phyloP scores from a whole-genome alignment of 768 basidiomycete species.

The Suillus fuscotomentosus region DNA sequence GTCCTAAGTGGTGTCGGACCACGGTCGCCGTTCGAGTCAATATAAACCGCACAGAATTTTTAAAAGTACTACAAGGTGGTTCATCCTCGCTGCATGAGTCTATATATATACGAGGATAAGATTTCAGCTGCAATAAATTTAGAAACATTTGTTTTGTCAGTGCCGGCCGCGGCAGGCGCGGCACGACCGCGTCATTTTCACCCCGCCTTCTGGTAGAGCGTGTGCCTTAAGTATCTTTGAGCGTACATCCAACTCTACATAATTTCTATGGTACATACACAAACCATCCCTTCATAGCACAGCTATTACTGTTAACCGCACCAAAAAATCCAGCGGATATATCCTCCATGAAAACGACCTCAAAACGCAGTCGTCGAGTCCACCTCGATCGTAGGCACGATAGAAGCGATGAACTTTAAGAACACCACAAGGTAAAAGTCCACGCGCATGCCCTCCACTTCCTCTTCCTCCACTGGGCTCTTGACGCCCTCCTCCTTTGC shows the following conservation, averaged over 20 bases:
- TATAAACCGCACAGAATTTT: background rate
- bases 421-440: slow-evolving; percentile 98
- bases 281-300: slow-evolving; percentile 1
- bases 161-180: background rate
- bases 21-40: background rate
- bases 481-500: slow-evolving; percentile 48
- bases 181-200: background rate
- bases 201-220: background rate
- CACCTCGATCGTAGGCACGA: slow-evolving; percentile 98
- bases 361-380: slow-evolving; percentile 83
- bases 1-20: too few species aligned
- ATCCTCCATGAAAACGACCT: slow-evolving; percentile 8
- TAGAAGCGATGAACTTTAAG: slow-evolving; percentile 98
- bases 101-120: background rate
- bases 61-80: background rate
- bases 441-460: slow-evolving; percentile 88
- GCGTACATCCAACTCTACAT: slow-evolving; percentile 1
- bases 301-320: background rate
- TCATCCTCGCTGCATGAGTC: background rate
- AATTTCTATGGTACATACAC: slow-evolving; percentile 7
- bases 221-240: background rate
- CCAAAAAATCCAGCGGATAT: slow-evolving; percentile 2
- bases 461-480: slow-evolving; percentile 53
- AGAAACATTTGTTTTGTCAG: too few species aligned
- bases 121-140: too few species aligned